Evolutionary conservation across 23 red algal genomes (phyloP), one percentile per base, ranked within the genome.

Genomic region (Gracilariopsis chorda): DNA sequence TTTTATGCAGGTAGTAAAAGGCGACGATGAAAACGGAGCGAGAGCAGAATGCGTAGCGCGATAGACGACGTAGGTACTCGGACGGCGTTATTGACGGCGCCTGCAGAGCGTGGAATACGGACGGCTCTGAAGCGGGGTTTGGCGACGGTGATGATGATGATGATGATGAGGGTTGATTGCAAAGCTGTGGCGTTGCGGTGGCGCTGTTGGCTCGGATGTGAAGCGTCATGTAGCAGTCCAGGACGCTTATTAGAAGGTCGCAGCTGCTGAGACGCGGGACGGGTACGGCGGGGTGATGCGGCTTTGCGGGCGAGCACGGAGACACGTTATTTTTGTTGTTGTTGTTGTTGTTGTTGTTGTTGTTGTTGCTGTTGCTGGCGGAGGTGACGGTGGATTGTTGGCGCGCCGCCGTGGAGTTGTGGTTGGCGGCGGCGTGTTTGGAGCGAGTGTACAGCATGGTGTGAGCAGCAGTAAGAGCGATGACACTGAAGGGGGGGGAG

Each of bases 41-140:
- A 2, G 88, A 92, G 48, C 88, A 92, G 34, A 92, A 92, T 30
- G 88, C 52, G 30, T 92, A 92, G 12, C 78, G 56, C 16, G 64
- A 75, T 0, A 92, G 57, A 28, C 88, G 74, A n/a, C 78, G 75
- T 24, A 92, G 77, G 33, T 92, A 92, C 25, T 92, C 88, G 24
- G 48, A 40, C 0, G 78, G 77, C 9, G 78, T 78, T 14, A 92
- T 83, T 8, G 75, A 58, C 59, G 88, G 88, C 44, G 78, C 9
- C 28, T 92, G 73, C 37, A 80, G 48, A 19, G 77, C 88, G n/a
- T 92, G 88, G 21, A 92, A 92, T 12, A 78, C 51, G 4, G 86
- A 90, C 7, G 86, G 86, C 44, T 77, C 70, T 11, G 45, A 0
- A 2, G 41, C 14, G 7, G 27, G 53, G 9, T 44, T 5, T 36